A percentile compares a stretch with the other conserved stretches of the same genome.
phyloP scores from a whole-genome alignment of 1,284 basidiomycete species.

The Naganishia sp. region DNA sequence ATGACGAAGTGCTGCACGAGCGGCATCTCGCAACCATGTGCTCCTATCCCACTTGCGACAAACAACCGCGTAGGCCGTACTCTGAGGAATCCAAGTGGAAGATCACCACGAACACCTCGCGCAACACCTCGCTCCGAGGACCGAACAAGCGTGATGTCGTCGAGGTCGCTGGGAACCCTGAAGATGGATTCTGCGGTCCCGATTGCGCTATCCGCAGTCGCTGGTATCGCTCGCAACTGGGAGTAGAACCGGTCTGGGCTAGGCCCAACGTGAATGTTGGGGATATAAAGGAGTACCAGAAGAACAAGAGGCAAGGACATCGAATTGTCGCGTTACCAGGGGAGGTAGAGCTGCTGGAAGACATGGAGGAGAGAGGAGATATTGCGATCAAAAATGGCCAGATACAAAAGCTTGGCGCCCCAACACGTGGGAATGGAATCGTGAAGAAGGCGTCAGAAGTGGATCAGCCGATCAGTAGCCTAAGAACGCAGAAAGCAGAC shows the following conservation, averaged over 20 bases:
- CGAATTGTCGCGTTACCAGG: not conserved
- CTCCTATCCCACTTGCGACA: slow-evolving; percentile 25
- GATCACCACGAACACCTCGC: slow-evolving; percentile 8
- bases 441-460: not conserved
- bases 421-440: not conserved
- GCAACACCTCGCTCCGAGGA: slow-evolving; percentile 11
- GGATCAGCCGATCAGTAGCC: not conserved
- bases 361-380: slow-evolving; percentile 32
- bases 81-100: slow-evolving; percentile 15
- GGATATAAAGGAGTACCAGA: slow-evolving; percentile 18
- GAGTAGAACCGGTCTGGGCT: slow-evolving; percentile 28
- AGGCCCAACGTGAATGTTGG: slow-evolving; percentile 13
- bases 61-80: slow-evolving; percentile 17
- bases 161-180: slow-evolving; percentile 22
- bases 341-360: slow-evolving; percentile 30
- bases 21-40: slow-evolving; percentile 23
- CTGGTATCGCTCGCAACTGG: slow-evolving; percentile 24
- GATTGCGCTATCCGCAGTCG: slow-evolving; percentile 26
- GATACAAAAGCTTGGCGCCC: not conserved
- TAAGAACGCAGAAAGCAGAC: not conserved
- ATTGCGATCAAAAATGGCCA: slow-evolving; percentile 24
- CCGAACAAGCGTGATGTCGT: slow-evolving; percentile 27
- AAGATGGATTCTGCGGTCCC: slow-evolving; percentile 30
- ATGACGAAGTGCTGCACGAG: slow-evolving; percentile 31
- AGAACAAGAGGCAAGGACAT: slow-evolving; percentile 5